A percentile compares a stretch with the other conserved stretches of the same genome.
phyloP scores from a whole-genome alignment of 371 early-diverging fungal genomes.

The Saksenaea oblongispora region DNA sequence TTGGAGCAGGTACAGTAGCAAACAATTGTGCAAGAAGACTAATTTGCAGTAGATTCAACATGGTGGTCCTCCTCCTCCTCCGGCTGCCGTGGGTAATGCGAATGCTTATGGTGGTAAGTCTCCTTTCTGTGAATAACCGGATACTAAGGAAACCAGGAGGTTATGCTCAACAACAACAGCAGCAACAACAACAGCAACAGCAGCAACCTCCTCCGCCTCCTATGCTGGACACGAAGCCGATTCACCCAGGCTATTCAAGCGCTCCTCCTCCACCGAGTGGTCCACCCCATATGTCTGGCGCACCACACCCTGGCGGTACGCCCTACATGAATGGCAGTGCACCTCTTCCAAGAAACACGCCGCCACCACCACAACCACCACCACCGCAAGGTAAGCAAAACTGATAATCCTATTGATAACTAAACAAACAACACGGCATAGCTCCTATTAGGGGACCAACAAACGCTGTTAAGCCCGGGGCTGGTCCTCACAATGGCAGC shows the following conservation, averaged over 20 bases:
- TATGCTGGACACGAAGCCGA: slow-evolving; percentile 35
- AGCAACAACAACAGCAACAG: slow-evolving; percentile 3
- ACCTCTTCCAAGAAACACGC: slow-evolving; percentile 41
- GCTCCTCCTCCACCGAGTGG: slow-evolving; percentile 7
- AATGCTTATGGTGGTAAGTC: slow-evolving; percentile 11
- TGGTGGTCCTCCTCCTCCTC: neutral
- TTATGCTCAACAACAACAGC: neutral
- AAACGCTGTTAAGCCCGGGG: slow-evolving; percentile 17
- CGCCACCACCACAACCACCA: slow-evolving; percentile 25
- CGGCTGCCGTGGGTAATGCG: slow-evolving; percentile 7
- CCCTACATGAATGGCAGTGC: slow-evolving; percentile 45
- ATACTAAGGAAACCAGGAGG: neutral
- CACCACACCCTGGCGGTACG: slow-evolving; percentile 34
- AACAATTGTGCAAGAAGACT: neutral
- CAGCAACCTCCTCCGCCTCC: slow-evolving; percentile 13
- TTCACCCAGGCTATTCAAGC: slow-evolving; percentile 16
- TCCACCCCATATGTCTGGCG: slow-evolving; percentile 10
- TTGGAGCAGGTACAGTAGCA: slow-evolving; percentile 35
- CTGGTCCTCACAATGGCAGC: slow-evolving; percentile 24
- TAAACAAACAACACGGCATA: slow-evolving; percentile 2
- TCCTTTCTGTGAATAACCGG: neutral
- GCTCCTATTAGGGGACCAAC: slow-evolving; percentile 15
- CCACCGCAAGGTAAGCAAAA: slow-evolving; percentile 9
- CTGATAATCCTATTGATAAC: neutral
- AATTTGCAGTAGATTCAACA: neutral